phyloP scores from a whole-genome alignment of 768 basidiomycete species.

The Serendipita sp. region DNA sequence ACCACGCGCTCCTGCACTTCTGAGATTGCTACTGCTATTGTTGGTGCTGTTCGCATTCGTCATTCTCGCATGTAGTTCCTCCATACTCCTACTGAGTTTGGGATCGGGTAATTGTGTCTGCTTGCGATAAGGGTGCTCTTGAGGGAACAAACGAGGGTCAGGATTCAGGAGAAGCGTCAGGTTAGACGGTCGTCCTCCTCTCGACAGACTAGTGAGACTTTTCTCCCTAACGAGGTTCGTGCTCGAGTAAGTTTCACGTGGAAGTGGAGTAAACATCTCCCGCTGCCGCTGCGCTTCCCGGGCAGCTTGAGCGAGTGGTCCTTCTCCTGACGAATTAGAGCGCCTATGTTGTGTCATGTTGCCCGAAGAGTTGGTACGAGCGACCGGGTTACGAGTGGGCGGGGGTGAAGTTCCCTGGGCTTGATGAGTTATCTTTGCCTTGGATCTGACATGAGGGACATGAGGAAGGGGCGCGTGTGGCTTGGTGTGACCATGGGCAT shows the following conservation, averaged over 20 bases:
- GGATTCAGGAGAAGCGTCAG: constrained; percentile 55
- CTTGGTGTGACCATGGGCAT: neutral
- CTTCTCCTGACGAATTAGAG: neutral
- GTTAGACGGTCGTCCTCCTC: constrained; percentile 41
- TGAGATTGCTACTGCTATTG: neutral
- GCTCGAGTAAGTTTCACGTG: constrained; percentile 10
- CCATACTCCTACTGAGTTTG: constrained; percentile 25
- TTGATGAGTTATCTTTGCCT: neutral
- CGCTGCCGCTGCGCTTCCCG: constrained; percentile 45
- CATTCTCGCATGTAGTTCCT: constrained; percentile 26
- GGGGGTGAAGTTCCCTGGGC: neutral
- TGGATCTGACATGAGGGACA: constrained; percentile 2
- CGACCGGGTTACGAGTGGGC: neutral
- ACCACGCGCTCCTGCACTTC: neutral
- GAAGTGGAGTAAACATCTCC: constrained; percentile 32
- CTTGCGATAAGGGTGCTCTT: constrained; percentile 38
- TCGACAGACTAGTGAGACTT: constrained; percentile 35
- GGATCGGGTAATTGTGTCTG: neutral
- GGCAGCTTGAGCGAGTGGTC: constrained; percentile 28
- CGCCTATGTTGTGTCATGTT: neutral
- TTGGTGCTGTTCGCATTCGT: neutral
- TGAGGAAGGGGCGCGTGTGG: neutral
- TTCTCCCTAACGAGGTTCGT: neutral
- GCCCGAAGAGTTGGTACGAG: neutral
- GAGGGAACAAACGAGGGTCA: constrained; percentile 41